A percentile compares a stretch with the other conserved stretches of the same genome.
These are phyloP conservation scores for Kluyveromyces dobzhanskii DNA, from an alignment of 805 yeast species.

Conservation along the genomic window DNA sequence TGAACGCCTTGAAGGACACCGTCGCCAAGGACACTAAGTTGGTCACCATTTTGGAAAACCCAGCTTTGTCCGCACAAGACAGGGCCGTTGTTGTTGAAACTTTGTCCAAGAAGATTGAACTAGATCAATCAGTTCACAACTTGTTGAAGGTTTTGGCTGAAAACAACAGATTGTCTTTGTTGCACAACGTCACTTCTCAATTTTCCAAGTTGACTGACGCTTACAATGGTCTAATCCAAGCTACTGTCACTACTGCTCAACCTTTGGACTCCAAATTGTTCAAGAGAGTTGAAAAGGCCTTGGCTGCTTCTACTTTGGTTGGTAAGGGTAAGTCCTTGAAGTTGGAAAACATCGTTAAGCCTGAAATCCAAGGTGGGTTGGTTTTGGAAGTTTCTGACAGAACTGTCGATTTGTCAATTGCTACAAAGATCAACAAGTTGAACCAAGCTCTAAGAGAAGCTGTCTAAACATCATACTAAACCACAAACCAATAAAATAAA, in stretches of 20 bases:
- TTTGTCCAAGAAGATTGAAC: conserved; percentile 38
- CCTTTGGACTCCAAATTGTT: conserved; percentile 76
- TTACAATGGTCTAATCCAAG: conserved; percentile 85
- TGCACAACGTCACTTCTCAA: conserved; percentile 57
- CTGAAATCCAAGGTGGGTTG: conserved; percentile 92
- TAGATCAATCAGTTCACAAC: conserved; percentile 70
- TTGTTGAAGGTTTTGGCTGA: conserved; percentile 81
- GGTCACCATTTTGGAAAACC: conserved; percentile 58
- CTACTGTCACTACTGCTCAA: conserved; percentile 80
- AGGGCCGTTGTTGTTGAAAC: conserved; percentile 62
- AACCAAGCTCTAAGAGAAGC: conserved; percentile 85
- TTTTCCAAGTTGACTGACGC: conserved; percentile 79
- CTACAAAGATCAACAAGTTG: conserved; percentile 76
- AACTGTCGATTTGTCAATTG: conserved; percentile 87
- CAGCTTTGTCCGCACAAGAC: conserved; percentile 71
- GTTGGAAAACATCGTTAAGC: conserved; percentile 73
- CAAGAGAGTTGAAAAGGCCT: conserved; percentile 68
- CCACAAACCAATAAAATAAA: not conserved
- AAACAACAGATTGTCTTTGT: conserved; percentile 81
- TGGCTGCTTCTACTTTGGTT: conserved; percentile 70
- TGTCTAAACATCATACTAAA: conserved; percentile 40
- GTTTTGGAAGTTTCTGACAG: conserved; percentile 94
- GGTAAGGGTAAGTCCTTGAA: conserved; percentile 82
- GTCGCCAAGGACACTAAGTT: conserved; percentile 59
- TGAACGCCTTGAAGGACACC: conserved; percentile 44